Base-by-base conservation (phyloP, 2,329 filamentous ascomycete species). In the Aspergillus sp. region DNA sequence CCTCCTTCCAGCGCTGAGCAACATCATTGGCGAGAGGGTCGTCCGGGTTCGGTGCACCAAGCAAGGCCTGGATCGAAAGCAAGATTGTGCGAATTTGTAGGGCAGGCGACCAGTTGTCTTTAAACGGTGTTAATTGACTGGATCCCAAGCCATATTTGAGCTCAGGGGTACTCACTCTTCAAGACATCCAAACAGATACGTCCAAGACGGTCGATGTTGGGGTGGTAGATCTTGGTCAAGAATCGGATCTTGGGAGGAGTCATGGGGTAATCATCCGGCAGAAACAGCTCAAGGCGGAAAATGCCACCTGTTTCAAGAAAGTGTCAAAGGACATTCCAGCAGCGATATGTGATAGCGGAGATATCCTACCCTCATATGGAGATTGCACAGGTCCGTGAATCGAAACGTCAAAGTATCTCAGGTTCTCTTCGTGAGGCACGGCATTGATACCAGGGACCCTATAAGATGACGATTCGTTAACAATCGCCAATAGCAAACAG, bases 221-320 rank as follows among this genome's bases (percentile, higher is more conserved):
- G 93, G 69, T 98, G 94, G 73, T 97, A 98, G 70, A 98, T 97
- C 74, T 95, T 96, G 60, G 94, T 98, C 45, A 98, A 78, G 73
- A 98, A 98, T 47, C 93, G 88, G 65, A 98, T 96, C 78, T 96
- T 96, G 41, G 93, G 93, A 46, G 93, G 91, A 30, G 90, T 95
- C 93, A 98, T 98, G 38, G 93, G 93, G 69, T 98, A 98, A 74
- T 98, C 93, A 64, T 98, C 93, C 41, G 94, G 94, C 20, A 98
- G 80, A 70, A 98, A 98, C 17, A 98, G 83, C 71, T 98, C 93
- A 53, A 97, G 85, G 72, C 94, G 91, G 78, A 98, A 98, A 55
- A 95, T 80, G 43, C 94, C 93, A 53, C 81, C 83, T 83, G 62
- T 45, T 44, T 57, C 9, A 52, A 47, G 3, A 38, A 41, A 41